phyloP scores from a whole-genome alignment of 1,284 basidiomycete species.

The Abortiporus biennis region DNA sequence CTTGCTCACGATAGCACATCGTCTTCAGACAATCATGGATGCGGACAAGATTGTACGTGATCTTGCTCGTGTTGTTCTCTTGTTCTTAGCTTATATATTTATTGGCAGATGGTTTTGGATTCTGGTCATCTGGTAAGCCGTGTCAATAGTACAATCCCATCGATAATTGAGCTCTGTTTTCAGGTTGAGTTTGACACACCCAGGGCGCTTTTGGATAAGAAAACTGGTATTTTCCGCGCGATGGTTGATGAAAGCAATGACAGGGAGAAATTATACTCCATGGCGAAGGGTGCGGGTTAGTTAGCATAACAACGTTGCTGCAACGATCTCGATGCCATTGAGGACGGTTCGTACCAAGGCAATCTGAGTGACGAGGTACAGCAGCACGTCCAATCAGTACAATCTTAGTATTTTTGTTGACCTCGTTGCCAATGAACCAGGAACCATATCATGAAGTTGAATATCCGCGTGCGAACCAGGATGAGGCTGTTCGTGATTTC shows the following conservation, averaged over 20 bases:
- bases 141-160: conserved; percentile 30
- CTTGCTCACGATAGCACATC: conserved; percentile 60
- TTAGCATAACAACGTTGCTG: too few species aligned
- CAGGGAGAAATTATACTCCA: conserved; percentile 18
- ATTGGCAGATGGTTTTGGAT: conserved; percentile 15
- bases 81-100: not conserved
- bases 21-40: conserved; percentile 66
- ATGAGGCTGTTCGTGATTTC: too few species aligned
- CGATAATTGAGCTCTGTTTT: conserved; percentile 30
- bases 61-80: not conserved
- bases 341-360: too few species aligned
- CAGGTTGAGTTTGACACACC: conserved; percentile 27
- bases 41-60: conserved; percentile 32
- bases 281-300: too few species aligned
- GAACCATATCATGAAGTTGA: too few species aligned
- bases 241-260: conserved; percentile 28
- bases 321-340: too few species aligned
- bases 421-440: too few species aligned
- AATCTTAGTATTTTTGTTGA: too few species aligned
- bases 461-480: too few species aligned
- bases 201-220: conserved; percentile 22
- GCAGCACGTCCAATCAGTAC: too few species aligned
- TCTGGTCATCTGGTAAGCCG: conserved; percentile 7
- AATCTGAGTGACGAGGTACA: too few species aligned
- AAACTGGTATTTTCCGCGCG: conserved; percentile 21